Conservation (phyloP, 345 rosid genomes). For the Microthlaspi erraticum region DNA sequence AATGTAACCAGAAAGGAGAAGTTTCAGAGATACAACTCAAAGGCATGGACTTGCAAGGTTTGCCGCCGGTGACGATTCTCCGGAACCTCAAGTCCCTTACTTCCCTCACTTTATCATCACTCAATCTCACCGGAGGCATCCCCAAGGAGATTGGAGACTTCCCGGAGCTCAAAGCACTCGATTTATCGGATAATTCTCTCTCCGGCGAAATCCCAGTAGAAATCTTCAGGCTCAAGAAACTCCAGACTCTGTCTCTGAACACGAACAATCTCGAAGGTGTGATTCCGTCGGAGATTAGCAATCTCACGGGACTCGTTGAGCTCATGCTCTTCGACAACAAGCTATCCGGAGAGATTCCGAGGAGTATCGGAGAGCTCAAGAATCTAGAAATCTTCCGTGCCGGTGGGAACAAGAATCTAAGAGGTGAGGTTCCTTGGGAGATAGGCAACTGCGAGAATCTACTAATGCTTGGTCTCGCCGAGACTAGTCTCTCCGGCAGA, state of each 20-base stretch:
- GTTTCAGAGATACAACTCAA: constrained; percentile 61
- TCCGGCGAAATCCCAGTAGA: constrained; percentile 69
- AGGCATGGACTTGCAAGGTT: constrained; percentile 64
- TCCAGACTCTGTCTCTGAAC: constrained; percentile 63
- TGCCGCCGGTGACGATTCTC: constrained; percentile 63
- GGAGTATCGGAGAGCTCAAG: constrained; percentile 60
- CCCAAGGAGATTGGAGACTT: constrained; percentile 60
- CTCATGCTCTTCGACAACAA: constrained; percentile 71
- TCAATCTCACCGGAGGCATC: constrained; percentile 74
- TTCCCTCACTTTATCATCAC: constrained; percentile 65
- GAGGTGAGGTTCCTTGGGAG: constrained; percentile 69
- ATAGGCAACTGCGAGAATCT: constrained; percentile 76
- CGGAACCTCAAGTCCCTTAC: constrained; percentile 60
- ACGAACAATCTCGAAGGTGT: constrained; percentile 67
- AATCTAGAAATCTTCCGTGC: constrained; percentile 67
- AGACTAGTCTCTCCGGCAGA: constrained; percentile 83
- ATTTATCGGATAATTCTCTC: constrained; percentile 74
- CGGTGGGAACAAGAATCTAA: constrained; percentile 85
- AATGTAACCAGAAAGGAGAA: constrained; percentile 59
- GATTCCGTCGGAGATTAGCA: constrained; percentile 66
- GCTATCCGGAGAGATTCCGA: constrained; percentile 67
- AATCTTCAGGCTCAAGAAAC: constrained; percentile 58
- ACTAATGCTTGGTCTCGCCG: constrained; percentile 72
- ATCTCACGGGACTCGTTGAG: constrained; percentile 57
- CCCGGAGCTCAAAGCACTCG: constrained; percentile 47